phyloP scores from a whole-genome alignment of 176 grass and related monocot genomes.

The Oryza coarctata region DNA sequence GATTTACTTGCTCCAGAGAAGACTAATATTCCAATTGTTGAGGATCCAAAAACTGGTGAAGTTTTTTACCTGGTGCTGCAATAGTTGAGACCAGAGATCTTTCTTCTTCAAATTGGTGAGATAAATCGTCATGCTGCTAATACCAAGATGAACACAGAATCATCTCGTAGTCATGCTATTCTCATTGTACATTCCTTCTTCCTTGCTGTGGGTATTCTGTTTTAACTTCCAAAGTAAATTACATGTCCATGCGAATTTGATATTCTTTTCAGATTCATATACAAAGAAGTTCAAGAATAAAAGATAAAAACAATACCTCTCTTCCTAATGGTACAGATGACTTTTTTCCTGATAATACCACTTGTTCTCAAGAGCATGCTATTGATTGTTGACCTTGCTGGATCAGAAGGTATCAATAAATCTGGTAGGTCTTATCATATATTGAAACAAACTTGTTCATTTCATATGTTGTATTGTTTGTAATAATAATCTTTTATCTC shows the following conservation, averaged over 20 bases:
- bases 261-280: constrained; percentile 65
- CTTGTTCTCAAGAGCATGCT: constrained; percentile 90
- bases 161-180: constrained; percentile 97
- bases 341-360: constrained; percentile 47
- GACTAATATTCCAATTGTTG: constrained; percentile 80
- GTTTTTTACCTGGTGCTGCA: constrained; percentile 76
- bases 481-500: constrained; percentile 20
- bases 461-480: background rate
- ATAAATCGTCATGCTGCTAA: constrained; percentile 89
- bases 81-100: constrained; percentile 79
- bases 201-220: constrained; percentile 24
- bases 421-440: constrained; percentile 52
- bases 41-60: constrained; percentile 87
- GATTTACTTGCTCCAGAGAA: constrained; percentile 92
- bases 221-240: constrained; percentile 12
- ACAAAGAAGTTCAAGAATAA: constrained; percentile 64
- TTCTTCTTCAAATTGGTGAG: constrained; percentile 84
- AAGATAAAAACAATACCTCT: constrained; percentile 49
- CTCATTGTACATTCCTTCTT: constrained; percentile 63
- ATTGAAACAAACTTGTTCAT: background rate
- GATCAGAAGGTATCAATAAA: constrained; percentile 94
- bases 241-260: background rate
- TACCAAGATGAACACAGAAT: constrained; percentile 97
- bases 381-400: constrained; percentile 94
- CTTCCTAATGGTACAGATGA: constrained; percentile 31